Percentiles rank a stretch among this genome's conserved stretches.
Evolutionary conservation across 2,329 filamentous ascomycete species (phyloP).

Genomic region (Hymenoscyphus infarciens): DNA sequence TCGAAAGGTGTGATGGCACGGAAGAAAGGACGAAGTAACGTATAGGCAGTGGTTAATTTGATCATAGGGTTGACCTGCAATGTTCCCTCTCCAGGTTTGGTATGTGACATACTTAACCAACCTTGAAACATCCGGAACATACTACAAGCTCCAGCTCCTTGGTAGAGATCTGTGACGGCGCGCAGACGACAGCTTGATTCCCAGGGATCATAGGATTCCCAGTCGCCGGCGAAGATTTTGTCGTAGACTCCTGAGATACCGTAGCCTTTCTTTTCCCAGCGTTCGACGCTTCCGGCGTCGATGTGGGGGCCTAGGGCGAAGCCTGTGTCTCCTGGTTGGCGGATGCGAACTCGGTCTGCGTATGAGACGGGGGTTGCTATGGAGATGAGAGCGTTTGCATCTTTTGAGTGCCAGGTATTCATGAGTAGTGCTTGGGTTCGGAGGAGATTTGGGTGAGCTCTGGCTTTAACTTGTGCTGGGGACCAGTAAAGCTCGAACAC

Average conservation of each 20-base stretch:
- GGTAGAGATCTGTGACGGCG: slow-evolving; percentile 71
- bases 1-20: slow-evolving; percentile 37
- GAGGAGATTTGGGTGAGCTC: slow-evolving; percentile 63
- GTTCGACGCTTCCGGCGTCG: slow-evolving; percentile 70
- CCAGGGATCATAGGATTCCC: slow-evolving; percentile 82
- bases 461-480: slow-evolving; percentile 61
- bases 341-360: slow-evolving; percentile 62
- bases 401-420: slow-evolving; percentile 52
- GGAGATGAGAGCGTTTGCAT: slow-evolving; percentile 42
- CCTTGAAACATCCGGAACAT: slow-evolving; percentile 90
- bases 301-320: slow-evolving; percentile 72
- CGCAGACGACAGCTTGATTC: slow-evolving; percentile 66
- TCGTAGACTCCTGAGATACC: slow-evolving; percentile 67
- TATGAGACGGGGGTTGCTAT: slow-evolving; percentile 59
- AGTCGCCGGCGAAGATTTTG: slow-evolving; percentile 66
- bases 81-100: slow-evolving; percentile 71
- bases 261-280: slow-evolving; percentile 71
- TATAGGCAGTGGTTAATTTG: slow-evolving; percentile 72
- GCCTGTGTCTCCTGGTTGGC: slow-evolving; percentile 64
- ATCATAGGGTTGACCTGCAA: slow-evolving; percentile 78
- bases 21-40: slow-evolving; percentile 83
- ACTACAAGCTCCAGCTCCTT: slow-evolving; percentile 75
- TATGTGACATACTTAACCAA: slow-evolving; percentile 78
- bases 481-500: slow-evolving; percentile 79
- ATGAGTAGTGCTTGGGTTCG: slow-evolving; percentile 60